These are phyloP conservation scores for Chalaropsis ovoidea DNA, from an alignment of 2,329 filamentous ascomycete species.

Conservation along the genomic window DNA sequence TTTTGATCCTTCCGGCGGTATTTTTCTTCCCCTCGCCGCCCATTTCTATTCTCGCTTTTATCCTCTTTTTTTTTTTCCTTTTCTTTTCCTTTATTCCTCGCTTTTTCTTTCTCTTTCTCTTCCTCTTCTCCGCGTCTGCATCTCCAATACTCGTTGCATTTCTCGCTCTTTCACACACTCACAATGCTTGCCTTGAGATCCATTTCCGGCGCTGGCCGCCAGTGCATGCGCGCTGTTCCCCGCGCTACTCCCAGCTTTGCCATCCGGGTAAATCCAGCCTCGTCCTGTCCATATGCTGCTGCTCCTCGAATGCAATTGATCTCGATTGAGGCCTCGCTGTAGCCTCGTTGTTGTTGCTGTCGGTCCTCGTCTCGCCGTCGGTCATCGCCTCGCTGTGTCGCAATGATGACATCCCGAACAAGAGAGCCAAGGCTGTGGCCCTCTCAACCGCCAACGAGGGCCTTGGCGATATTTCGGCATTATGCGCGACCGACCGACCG, in stretches of 20 bases:
- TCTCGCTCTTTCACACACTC: constrained; percentile 31
- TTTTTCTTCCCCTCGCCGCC: constrained; percentile 10
- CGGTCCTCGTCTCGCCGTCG: no score
- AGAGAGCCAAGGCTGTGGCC: no score
- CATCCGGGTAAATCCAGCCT: constrained; percentile 43
- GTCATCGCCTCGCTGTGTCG: neutral
- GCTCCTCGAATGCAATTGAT: neutral
- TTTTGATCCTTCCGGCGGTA: constrained; percentile 13
- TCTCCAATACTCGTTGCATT: neutral
- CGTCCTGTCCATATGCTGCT: no score
- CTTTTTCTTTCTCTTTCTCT: neutral
- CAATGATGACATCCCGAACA: neutral
- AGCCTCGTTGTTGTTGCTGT: no score
- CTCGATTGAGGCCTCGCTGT: no score
- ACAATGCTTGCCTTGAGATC: constrained; percentile 77
- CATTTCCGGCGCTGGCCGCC: constrained; percentile 63
- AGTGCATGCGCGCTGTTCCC: constrained; percentile 59
- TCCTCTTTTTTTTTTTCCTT: constrained; percentile 9
- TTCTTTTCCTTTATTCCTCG: neutral
- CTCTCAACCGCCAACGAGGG: no score
- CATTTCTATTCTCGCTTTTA: neutral
- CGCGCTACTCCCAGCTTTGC: constrained; percentile 43
- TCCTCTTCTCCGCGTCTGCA: neutral
- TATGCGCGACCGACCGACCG: neutral
- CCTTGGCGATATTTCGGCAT: constrained; percentile 30